Conservation (phyloP, 192 early-diverging fungal genomes). For the Gigaspora rosea region DNA sequence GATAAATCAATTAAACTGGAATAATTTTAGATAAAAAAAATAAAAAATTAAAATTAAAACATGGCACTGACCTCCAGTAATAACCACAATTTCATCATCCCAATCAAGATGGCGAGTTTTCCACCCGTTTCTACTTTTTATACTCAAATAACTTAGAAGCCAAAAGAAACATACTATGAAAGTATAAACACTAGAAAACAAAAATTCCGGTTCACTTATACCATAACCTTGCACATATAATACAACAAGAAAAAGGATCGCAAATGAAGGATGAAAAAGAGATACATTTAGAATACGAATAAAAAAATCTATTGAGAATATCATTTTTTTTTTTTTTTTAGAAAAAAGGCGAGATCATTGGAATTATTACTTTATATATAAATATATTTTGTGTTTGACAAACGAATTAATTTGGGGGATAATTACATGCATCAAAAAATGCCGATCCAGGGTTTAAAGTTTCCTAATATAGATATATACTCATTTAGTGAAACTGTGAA, state of each 20-base stretch:
- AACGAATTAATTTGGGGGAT: too few relatives aligned
- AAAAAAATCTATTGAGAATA: slow-evolving; percentile 30
- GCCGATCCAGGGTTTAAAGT: too few relatives aligned
- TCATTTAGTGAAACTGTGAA: too few relatives aligned
- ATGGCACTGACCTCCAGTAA: slow-evolving; percentile 56
- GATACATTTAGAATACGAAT: slow-evolving; percentile 13
- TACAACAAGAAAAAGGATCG: slow-evolving; percentile 2
- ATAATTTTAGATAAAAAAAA: too few relatives aligned
- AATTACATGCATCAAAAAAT: too few relatives aligned
- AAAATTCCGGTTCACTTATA: background rate
- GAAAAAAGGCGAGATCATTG: too few relatives aligned
- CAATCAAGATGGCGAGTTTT: slow-evolving; percentile 45
- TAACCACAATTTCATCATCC: slow-evolving; percentile 60
- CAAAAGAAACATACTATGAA: slow-evolving; percentile 6
- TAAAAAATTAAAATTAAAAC: too few relatives aligned
- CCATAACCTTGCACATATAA: background rate
- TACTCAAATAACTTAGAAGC: slow-evolving; percentile 12
- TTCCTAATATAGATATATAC: too few relatives aligned
- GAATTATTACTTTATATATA: too few relatives aligned
- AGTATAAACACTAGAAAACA: slow-evolving; percentile 10
- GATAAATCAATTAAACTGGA: too few relatives aligned
- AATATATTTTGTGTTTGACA: too few relatives aligned
- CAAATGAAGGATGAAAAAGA: slow-evolving; percentile 25
- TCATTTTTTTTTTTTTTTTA: background rate
- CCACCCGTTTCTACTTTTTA: slow-evolving; percentile 23